phyloP scores from a whole-genome alignment of 768 basidiomycete species.

The Fomitopsis pulvina region DNA sequence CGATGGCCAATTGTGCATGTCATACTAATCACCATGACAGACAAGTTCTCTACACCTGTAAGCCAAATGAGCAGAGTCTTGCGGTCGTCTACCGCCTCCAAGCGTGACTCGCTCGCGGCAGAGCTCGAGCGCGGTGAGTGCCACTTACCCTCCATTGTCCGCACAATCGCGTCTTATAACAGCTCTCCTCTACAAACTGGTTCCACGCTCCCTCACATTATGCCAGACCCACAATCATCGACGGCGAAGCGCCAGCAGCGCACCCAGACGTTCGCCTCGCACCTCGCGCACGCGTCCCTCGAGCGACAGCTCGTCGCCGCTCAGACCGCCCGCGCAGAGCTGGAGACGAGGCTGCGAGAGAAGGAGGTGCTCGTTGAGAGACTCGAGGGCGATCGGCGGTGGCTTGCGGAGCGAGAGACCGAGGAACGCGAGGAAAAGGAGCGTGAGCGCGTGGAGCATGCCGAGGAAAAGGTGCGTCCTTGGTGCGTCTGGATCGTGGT shows the following conservation, averaged over 20 bases:
- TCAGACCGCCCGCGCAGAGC: conserved; percentile 53
- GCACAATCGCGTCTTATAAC: background rate
- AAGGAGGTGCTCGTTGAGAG: conserved; percentile 55
- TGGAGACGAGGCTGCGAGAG: conserved; percentile 65
- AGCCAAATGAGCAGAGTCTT: conserved; percentile 11
- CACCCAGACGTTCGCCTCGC: conserved; percentile 53
- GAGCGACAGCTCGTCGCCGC: conserved; percentile 63
- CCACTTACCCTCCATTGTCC: background rate
- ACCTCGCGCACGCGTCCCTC: conserved; percentile 53
- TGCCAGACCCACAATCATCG: conserved; percentile 57
- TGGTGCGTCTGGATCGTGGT: background rate
- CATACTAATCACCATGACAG: no score
- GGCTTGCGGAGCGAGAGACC: conserved; percentile 60
- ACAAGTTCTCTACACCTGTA: conserved; percentile 20
- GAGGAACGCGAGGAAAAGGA: conserved; percentile 68
- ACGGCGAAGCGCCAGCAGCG: conserved; percentile 64
- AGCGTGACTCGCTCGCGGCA: conserved; percentile 61
- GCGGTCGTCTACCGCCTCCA: conserved; percentile 24
- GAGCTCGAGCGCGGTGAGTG: conserved; percentile 57
- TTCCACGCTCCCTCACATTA: background rate
- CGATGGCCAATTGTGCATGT: no score
- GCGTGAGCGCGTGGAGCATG: conserved; percentile 39
- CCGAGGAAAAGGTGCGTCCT: conserved; percentile 57
- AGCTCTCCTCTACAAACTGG: background rate
- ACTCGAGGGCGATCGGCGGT: conserved; percentile 65